Base-by-base conservation (phyloP, 2,329 filamentous ascomycete genomes). In the Madurella fahalii region DNA sequence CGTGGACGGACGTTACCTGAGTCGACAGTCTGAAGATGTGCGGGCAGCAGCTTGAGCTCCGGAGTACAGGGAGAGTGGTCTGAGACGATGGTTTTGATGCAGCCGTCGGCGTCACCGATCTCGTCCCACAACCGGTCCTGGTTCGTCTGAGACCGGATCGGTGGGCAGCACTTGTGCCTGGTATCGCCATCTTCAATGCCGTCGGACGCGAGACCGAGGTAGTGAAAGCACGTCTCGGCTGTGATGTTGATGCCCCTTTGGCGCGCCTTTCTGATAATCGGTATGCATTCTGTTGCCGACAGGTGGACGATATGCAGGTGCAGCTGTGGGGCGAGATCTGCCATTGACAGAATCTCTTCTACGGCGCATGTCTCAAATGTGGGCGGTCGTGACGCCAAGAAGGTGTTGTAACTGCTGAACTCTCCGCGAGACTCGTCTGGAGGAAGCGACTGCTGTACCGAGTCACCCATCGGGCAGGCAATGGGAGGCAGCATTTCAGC, bases 11-110 rank as follows among this genome's bases (percentile, higher is more conserved):
- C 49, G 9, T 39, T 47, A 5, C 53, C 50, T 13, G 46, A 50
- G 48, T 56, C 57, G 1, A 44, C 42, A 61, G 70, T 39, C 78
- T 67, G 68, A 11, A 94, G 77, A 61, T 86, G 81, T 1, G 78
- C 71, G 0, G 93, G 92, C 0, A 96, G 81, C 16, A 95, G 81
- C 72, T 99, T 99, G 51, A 99, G 80, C 67, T 96, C 86, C 0
- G 94, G 93, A 3, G 94, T 97, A 77, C 94, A 97, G 5, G 94
- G 94, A 5, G 90, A 95, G 76, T 99, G 94, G 68, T 97, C 94
- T 0, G 89, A 95, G 2, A 99, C 94, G 31, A 99, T 82, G 0
- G 94, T 97, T 67, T 85, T 82, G 70, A 99, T 92, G 61, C 95
- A 90, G 9, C 90, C 90, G 64, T 92, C 85, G 0, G 74, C 63